Base-by-base conservation (phyloP, 768 basidiomycete genomes). In the Boletus pseudopeckii region DNA sequence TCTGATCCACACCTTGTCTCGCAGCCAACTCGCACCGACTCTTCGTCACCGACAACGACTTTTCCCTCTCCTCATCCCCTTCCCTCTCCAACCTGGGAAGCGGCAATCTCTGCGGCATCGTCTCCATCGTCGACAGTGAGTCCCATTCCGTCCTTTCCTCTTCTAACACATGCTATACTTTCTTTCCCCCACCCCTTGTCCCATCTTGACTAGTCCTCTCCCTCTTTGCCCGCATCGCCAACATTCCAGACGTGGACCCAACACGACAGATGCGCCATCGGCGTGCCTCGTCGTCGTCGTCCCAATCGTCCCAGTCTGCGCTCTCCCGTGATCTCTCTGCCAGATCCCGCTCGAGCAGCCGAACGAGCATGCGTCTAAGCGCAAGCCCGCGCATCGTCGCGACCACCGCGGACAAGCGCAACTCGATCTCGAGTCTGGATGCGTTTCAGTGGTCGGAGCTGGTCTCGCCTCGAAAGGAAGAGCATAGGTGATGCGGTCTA, bases 41-140 rank as follows among this genome's bases (percentile, higher is more conserved):
- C 11, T 92, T 92, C 64, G 82, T 92, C 20, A 86, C 84, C 2
- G 79, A 80, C 49, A 61, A 60, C 37, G 88, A 91, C 48, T 75
- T 79, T 8, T 56, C 71, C 2, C 71, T 72, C 45, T 71, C 80
- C 15, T 71, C 78, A 2, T 83, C 85, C 1, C 80, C 83, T 2
- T 61, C 79, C 10, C 57, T 75, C 52, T 70, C 79, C 22, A 66
- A 43, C 32, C 0, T 22, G 1, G 80, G 40, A 62, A 71, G 52
- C 53, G 67, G 78, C 6, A 77, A 78, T 40, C 74, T 88, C 7
- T 83, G 78, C 8, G 90, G 90, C 14, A 79, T 92, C n/a, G 85
- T 91, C 10, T 91, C 90, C 14, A 79, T 88, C 54, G 88, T 90
- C 22, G 90, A 92, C 64, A 83, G 90, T 92, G 62, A 54, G 83